Percentiles rank a stretch among this genome's conserved stretches.
These are phyloP conservation scores for Ostreobium quekettii DNA, from an alignment of 139 green algal genomes.

Conservation along the genomic window DNA sequence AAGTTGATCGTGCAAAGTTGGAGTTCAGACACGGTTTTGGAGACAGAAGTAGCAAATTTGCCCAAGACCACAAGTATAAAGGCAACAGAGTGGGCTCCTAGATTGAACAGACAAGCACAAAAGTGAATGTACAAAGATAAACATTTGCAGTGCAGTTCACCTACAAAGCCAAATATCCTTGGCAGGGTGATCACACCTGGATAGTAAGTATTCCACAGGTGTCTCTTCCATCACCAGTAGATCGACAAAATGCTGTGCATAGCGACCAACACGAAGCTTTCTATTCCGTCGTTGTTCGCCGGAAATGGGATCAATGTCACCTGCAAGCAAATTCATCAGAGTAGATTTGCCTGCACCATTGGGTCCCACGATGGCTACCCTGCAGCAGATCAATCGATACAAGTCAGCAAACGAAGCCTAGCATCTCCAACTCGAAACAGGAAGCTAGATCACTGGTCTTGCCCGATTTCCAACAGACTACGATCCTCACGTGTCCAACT, in stretches of 20 bases:
- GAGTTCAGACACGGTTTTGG: too few species aligned
- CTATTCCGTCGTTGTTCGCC: conserved; percentile 81
- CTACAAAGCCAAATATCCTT: too few species aligned
- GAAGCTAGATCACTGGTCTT: too few species aligned
- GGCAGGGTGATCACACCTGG: too few species aligned
- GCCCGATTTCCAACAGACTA: too few species aligned
- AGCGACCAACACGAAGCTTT: conserved; percentile 93
- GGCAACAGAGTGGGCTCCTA: not conserved
- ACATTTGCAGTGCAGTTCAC: too few species aligned
- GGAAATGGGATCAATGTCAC: conserved; percentile 78
- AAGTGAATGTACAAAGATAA: not conserved
- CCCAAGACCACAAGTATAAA: too few species aligned
- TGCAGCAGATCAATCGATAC: not conserved
- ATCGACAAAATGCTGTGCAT: conserved; percentile 98
- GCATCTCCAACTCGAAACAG: too few species aligned
- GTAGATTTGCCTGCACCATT: conserved; percentile 87
- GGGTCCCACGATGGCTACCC: conserved; percentile 71
- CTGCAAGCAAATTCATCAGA: conserved; percentile 94
- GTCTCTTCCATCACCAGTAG: conserved; percentile 87
- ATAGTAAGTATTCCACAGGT: conserved; percentile 88
- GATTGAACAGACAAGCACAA: not conserved
- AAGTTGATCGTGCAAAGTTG: too few species aligned
- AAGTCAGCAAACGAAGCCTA: not conserved
- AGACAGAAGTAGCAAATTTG: too few species aligned
- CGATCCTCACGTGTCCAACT: too few species aligned